Base-by-base conservation (phyloP, 1,284 basidiomycete species). In the Naganishia sp. region DNA sequence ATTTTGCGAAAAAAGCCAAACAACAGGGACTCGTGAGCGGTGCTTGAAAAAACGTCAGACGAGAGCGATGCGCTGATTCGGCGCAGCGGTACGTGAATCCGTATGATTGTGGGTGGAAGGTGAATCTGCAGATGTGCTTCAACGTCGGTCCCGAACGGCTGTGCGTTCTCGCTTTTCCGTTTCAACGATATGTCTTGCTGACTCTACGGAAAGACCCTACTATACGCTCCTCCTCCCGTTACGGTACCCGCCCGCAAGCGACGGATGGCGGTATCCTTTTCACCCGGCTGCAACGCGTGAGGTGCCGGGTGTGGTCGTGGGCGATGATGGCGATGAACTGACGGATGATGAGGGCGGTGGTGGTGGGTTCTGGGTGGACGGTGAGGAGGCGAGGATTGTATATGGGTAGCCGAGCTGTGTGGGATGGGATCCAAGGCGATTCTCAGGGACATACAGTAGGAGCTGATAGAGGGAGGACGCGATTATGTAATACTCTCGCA, bases 71-170 rank as follows among this genome's bases (percentile, higher is more conserved):
- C 28, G 28, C 28, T 28, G 28, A 28, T 3, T n/a, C 17, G 52
- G 13, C 11, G 15, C 11, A 90, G 87, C 82, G 81, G 0, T 98
- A 96, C 73, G 83, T 91, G 21, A 98, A 98, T 74, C 93, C 90
- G 7, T 98, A 94, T 75, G 89, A 99, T 75, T 80, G 96, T 6
- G 95, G 95, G 82, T 86, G 76, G 68, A 83, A 84, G 68, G 21
- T 7, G 23, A 98, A 99, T 75, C 79, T 98, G 6, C 78, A 86
- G 70, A 76, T 93, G 32, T 96, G 96, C 77, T 97, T 98, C 82
- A 96, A 97, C 72, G 73, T 94, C 41, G 90, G 91, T 13, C 81
- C 83, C 17, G 83, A 84, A 17, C 88, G 89, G 80, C 91, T 92
- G 90, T 94, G 75, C 72, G 90, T 85, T 1, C 23, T 41, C 42